Evolutionary conservation across 2,329 filamentous ascomycete species (phyloP).

Genomic region (Trichoderma breve): DNA sequence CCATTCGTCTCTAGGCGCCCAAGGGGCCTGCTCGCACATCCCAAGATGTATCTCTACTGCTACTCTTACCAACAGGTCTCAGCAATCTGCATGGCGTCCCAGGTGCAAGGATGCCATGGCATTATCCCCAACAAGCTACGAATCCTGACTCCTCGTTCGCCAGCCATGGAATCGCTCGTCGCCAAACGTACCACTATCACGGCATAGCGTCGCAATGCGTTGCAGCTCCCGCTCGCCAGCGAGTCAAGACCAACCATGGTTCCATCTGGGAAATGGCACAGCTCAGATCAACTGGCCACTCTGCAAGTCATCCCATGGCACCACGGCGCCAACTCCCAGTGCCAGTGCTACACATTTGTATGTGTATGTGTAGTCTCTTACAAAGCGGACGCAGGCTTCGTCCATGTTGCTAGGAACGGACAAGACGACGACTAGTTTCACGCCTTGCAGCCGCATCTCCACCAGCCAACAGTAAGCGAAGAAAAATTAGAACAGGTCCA

Average conservation of each 20-base stretch:
- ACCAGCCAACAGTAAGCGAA: slow-evolving; percentile 19
- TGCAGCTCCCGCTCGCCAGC: slow-evolving; percentile 17
- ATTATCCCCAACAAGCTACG: slow-evolving; percentile 18
- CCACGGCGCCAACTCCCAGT: neutral
- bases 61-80: neutral
- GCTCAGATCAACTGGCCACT: slow-evolving; percentile 14
- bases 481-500: slow-evolving; percentile 17
- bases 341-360: neutral
- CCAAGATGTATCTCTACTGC: neutral
- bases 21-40: neutral
- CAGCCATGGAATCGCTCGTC: neutral
- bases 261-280: neutral
- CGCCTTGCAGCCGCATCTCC: slow-evolving; percentile 20
- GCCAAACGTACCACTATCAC: slow-evolving; percentile 13
- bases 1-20: slow-evolving; percentile 1
- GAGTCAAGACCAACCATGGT: slow-evolving; percentile 17
- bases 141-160: neutral
- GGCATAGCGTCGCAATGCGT: slow-evolving; percentile 14
- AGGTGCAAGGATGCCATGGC: slow-evolving; percentile 11
- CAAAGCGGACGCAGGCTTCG: neutral
- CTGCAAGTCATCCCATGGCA: slow-evolving; percentile 19
- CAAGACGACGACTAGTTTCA: slow-evolving; percentile 14
- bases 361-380: neutral
- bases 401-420: neutral
- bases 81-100: slow-evolving; percentile 18